Percentiles rank a stretch among this genome's conserved stretches.
These are phyloP conservation scores for Syncephalastrum contaminatum DNA, from an alignment of 371 early-diverging fungal genomes.

Conservation along the genomic window DNA sequence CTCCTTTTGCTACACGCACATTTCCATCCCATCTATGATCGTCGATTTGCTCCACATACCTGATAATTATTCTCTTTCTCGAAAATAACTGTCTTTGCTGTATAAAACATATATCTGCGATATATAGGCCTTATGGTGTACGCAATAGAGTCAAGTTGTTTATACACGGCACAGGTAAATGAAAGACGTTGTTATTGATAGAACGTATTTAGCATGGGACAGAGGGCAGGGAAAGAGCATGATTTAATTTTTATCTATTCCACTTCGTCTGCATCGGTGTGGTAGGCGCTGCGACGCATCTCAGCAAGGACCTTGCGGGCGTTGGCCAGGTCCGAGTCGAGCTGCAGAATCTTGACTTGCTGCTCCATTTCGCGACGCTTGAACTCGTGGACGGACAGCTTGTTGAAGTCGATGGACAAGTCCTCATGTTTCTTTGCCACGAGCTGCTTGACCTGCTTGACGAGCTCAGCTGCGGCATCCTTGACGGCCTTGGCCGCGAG, in stretches of 20 bases:
- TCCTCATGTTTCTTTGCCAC: conserved; percentile 66
- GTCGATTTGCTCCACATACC: too few species aligned
- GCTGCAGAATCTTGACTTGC: conserved; percentile 93
- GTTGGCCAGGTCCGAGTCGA: conserved; percentile 87
- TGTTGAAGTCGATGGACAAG: conserved; percentile 67
- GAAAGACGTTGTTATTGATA: conserved; percentile 16
- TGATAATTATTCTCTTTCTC: too few species aligned
- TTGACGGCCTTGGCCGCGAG: conserved; percentile 91
- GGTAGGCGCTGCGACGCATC: conserved; percentile 84
- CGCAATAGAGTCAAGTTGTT: too few species aligned
- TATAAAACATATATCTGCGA: too few species aligned
- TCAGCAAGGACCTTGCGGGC: conserved; percentile 89
- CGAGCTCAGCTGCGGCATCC: conserved; percentile 88
- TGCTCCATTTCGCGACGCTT: conserved; percentile 97
- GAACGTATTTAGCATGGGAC: too few species aligned
- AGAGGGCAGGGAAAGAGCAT: too few species aligned
- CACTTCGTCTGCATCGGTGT: conserved; percentile 12
- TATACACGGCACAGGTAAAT: too few species aligned
- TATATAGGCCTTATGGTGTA: too few species aligned
- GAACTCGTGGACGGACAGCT: conserved; percentile 86
- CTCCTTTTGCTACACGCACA: too few species aligned
- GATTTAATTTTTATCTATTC: too few species aligned
- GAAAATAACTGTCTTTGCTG: too few species aligned
- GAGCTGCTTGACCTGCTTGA: conserved; percentile 87
- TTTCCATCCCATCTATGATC: too few species aligned